Evolutionary conservation across 1,284 basidiomycete genomes (phyloP).

Genomic region (Dichomitus squalens): DNA sequence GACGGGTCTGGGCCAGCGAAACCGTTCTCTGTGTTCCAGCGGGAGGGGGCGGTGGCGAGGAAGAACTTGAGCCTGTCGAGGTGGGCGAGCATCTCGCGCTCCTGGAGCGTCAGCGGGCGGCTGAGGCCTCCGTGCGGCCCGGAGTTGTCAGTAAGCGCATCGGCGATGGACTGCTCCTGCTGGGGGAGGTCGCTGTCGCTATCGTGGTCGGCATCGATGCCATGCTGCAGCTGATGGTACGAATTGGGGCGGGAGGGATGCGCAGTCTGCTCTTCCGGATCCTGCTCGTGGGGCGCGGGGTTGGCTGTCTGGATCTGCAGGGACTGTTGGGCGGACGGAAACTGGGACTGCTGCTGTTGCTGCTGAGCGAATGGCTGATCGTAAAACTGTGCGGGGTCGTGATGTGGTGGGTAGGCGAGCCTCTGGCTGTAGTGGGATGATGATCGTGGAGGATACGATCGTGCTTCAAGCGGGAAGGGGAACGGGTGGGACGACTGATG

Average conservation of each 20-base stretch:
- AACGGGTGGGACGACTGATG: constrained; percentile 24
- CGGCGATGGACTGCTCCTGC: constrained; percentile 24
- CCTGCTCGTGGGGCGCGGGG: constrained; percentile 27
- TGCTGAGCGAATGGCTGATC: constrained; percentile 7
- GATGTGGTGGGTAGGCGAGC: constrained; percentile 6
- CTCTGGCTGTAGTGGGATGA: constrained; percentile 20
- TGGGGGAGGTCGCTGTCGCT: constrained; percentile 8
- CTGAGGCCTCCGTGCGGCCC: constrained; percentile 43
- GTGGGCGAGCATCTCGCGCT: constrained; percentile 69
- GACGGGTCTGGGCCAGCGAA: constrained; percentile 14
- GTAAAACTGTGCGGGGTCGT: not conserved
- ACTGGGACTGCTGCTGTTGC: constrained; percentile 2
- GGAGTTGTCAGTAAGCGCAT: constrained; percentile 38
- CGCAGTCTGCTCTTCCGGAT: constrained; percentile 34
- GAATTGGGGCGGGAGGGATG: constrained; percentile 30
- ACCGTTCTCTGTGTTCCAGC: constrained; percentile 52
- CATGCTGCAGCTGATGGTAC: constrained; percentile 8
- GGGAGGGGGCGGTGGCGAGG: constrained; percentile 81
- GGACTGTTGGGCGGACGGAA: constrained; percentile 1
- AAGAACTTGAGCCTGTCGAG: constrained; percentile 84
- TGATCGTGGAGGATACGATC: constrained; percentile 9
- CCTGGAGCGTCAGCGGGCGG: constrained; percentile 58
- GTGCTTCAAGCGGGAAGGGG: constrained; percentile 20
- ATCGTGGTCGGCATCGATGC: constrained; percentile 2
- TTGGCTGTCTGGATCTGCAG: constrained; percentile 32